Evolutionary conservation across 345 rosid genomes (phyloP).

Genomic region (Toxicodendron radicans): DNA sequence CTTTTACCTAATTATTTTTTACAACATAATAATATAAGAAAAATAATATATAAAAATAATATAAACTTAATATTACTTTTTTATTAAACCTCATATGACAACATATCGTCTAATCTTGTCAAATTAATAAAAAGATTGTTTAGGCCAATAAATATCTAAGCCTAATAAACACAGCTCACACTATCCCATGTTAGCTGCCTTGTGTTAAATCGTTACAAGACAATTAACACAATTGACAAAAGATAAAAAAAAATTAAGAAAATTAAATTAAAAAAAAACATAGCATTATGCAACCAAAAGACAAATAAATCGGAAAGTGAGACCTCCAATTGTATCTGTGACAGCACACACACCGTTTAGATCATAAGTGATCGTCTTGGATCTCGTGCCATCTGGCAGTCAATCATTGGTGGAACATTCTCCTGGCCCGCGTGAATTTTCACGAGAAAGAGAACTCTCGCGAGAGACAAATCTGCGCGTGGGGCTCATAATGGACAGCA

Average conservation of each 20-base stretch:
- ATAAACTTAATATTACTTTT: no score
- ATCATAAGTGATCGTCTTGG: neutral
- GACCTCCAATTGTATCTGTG: neutral
- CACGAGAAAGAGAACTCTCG: slow-evolving; percentile 4
- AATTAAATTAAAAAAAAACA: neutral
- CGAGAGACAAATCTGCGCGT: neutral
- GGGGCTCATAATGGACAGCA: neutral
- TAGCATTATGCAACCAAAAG: neutral
- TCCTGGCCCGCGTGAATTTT: slow-evolving; percentile 3
- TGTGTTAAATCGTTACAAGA: neutral
- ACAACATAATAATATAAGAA: no score
- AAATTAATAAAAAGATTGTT: no score
- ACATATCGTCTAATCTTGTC: no score
- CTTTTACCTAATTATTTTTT: no score
- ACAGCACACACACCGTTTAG: neutral
- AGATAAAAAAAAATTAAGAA: neutral
- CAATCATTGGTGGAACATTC: neutral
- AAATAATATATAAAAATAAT: no score
- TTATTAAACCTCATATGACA: no score
- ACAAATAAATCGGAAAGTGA: neutral
- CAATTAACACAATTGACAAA: neutral
- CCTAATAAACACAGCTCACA: neutral
- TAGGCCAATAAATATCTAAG: neutral
- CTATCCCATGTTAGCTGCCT: neutral
- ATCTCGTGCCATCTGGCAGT: neutral